Base-by-base conservation (phyloP, 495 filamentous ascomycete species). In the Hyaloscypha hepaticicola region DNA sequence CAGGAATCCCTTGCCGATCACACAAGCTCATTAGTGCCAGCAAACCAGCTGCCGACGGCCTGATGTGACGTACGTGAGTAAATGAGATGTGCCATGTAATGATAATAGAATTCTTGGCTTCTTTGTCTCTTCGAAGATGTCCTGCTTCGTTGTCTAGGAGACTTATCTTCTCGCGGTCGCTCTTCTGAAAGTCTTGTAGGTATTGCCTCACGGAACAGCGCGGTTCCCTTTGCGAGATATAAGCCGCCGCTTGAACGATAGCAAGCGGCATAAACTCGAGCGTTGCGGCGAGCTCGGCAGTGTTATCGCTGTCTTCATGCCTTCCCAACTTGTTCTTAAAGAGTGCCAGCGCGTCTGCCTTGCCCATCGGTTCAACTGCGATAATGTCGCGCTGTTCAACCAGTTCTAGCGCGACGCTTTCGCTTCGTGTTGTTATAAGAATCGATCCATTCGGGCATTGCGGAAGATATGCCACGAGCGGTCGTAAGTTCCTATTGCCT, bases 41-140 rank as follows among this genome's bases (percentile, higher is more conserved):
- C 34, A 77, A 60, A 9, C 73, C 66, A 19, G 72, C 67, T 1
- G 76, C 77, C 11, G 74, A 71, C 9, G 8, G 66, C 58, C 63
- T 33, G 2, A 16, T 68, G 49, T 66, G 11, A 16, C 66, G 72
- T 49, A 82, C 76, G 61, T 78, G 55, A 16, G 80, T 73, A 62
- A 82, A 83, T 26, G 76, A 80, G 38, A 81, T 76, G 58, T 79
- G 75, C 77, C 73, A 81, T 14, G 78, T 81, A n/a, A 69, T 63
- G 31, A 80, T 68, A 52, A 82, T 76, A 25, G 75, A 77, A 64
- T 79, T 80, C 25, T 70, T 64, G 11, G 73, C 74, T 31, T 72
- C 62, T 34, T 45, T 25, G 61, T 82, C 80, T 66, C 80, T 69
- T 34, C 77, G 73, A 29, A 70, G 59, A 8, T 81, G 63, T 34